Evolutionary conservation across 176 grass and related monocot genomes (phyloP).

Genomic region (Zizania latifolia): DNA sequence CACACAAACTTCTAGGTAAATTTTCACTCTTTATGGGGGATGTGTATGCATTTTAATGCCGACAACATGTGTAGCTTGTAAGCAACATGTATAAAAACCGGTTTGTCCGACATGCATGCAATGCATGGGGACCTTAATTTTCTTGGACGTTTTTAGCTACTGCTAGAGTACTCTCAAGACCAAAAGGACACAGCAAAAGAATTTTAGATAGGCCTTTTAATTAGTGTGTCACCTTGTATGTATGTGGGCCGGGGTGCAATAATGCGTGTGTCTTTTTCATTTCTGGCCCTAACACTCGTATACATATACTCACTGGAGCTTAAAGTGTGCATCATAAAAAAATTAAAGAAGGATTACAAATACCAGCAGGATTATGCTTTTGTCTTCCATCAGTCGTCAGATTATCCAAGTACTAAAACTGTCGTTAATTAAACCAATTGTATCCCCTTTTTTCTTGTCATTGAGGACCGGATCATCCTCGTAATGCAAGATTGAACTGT

Average conservation of each 20-base stretch:
- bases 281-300: not conserved
- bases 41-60: not conserved
- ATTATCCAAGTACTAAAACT: too few species aligned
- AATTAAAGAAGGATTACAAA: not conserved
- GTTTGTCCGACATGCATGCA: not conserved
- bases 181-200: constrained; percentile 26
- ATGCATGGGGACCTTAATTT: too few species aligned
- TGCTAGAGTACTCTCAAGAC: constrained; percentile 4
- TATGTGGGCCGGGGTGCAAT: not conserved
- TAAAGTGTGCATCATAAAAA: not conserved
- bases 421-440: too few species aligned
- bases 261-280: not conserved
- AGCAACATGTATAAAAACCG: constrained; percentile 31
- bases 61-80: constrained; percentile 42
- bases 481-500: too few species aligned
- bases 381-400: not conserved
- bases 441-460: too few species aligned
- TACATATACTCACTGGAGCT: not conserved
- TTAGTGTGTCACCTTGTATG: not conserved
- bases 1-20: not conserved
- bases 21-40: not conserved
- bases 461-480: too few species aligned
- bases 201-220: not conserved
- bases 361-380: too few species aligned
- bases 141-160: constrained; percentile 3